phyloP scores from a whole-genome alignment of 2,329 filamentous ascomycete species.

The Neofusicoccum parvum region DNA sequence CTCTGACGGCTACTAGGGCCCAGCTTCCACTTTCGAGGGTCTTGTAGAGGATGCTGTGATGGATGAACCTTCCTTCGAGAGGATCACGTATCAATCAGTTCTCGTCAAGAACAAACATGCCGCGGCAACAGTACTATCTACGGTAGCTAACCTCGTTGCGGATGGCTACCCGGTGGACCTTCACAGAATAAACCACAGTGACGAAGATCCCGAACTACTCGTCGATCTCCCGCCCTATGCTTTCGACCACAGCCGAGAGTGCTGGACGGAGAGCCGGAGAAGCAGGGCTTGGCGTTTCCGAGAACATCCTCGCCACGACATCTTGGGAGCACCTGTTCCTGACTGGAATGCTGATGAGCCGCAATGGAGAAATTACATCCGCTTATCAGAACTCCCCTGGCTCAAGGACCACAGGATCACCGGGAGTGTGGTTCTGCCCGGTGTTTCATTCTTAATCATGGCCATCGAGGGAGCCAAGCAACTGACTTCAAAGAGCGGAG shows the following conservation, averaged over 20 bases:
- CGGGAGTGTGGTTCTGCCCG: constrained; percentile 1
- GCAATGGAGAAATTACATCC: constrained; percentile 47
- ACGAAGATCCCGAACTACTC: constrained; percentile 5
- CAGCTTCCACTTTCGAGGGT: constrained; percentile 30
- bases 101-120: neutral
- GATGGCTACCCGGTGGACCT: neutral
- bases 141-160: neutral
- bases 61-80: constrained; percentile 14
- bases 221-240: constrained; percentile 6
- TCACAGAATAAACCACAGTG: constrained; percentile 11
- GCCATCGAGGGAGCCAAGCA: constrained; percentile 7
- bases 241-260: constrained; percentile 8
- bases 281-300: constrained; percentile 26
- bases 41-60: neutral
- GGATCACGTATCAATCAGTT: neutral
- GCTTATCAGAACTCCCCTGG: constrained; percentile 48
- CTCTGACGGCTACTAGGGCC: constrained; percentile 23
- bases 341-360: constrained; percentile 39
- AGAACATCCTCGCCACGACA: constrained; percentile 27
- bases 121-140: neutral
- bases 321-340: constrained; percentile 29
- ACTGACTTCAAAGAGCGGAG: neutral
- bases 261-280: constrained; percentile 31
- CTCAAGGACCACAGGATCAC: constrained; percentile 45
- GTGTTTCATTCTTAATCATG: neutral